These are phyloP conservation scores for Cladosporium sp. DNA, from an alignment of 2,329 filamentous ascomycete species.

Conservation along the genomic window DNA sequence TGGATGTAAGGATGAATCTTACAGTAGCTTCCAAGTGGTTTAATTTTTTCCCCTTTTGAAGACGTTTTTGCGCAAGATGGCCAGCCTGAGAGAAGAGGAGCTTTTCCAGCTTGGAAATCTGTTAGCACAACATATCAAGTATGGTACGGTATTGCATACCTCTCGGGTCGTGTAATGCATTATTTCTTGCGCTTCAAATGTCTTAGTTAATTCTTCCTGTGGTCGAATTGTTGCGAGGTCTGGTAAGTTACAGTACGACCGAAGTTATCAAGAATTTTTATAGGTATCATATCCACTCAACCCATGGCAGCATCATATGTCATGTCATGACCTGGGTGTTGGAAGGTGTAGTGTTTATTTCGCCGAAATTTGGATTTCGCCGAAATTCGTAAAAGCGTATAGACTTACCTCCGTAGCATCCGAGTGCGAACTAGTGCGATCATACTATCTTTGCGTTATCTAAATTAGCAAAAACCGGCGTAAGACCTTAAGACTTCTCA, in stretches of 20 bases:
- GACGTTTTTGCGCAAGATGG: constrained; percentile 76
- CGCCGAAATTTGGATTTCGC: background rate
- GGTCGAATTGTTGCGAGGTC: background rate
- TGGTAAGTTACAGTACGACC: background rate
- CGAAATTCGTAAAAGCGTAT: background rate
- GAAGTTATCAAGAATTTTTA: background rate
- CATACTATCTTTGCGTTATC: no score
- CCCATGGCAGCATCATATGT: background rate
- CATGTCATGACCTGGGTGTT: background rate
- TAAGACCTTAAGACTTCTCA: no score
- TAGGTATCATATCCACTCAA: background rate
- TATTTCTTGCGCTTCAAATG: background rate
- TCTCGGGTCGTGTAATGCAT: background rate
- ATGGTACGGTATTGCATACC: background rate
- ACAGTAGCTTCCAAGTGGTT: constrained; percentile 81
- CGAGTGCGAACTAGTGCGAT: no score
- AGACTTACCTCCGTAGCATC: no score
- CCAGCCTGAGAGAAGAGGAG: constrained; percentile 87
- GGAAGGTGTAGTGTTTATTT: background rate
- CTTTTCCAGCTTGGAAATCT: constrained; percentile 73
- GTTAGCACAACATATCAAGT: background rate
- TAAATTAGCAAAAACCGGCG: no score
- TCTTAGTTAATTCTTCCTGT: background rate
- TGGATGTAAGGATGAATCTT: constrained; percentile 67
- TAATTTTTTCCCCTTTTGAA: constrained; percentile 80